Base-by-base conservation (phyloP, 2,329 filamentous ascomycete genomes). In the Ophiocordyceps sinensis region DNA sequence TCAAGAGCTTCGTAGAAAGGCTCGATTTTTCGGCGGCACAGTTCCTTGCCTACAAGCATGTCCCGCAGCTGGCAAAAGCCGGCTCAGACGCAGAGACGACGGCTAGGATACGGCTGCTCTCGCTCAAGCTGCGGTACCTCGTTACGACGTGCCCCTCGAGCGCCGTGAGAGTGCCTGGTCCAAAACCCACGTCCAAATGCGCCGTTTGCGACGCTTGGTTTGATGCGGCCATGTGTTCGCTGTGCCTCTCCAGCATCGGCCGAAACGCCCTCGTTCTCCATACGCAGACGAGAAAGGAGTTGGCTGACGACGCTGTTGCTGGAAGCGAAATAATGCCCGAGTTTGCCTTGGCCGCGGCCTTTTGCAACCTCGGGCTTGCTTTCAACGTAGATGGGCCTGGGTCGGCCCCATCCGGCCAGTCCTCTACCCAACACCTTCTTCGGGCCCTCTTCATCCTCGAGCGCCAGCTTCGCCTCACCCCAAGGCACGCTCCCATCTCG, bases 381-480 rank as follows among this genome's bases (percentile, higher is more conserved):
- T 57, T 53, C 19, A 47, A 43, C 13, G 23, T 12, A 3, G 17
- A 36, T 15, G 38, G 41, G 28, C 31, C 35, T 28, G 36, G 42
- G 31, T 37, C 41, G 37, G 14, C 30, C 15, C n/a, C 38, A 13
- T 40, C 47, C 28, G 26, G 37, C 1, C 48, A 53, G 8, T 17
- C 47, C 10, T 52, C 52, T 14, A 39, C 49, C 12, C 46, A 53
- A 4, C 50, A 57, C 10, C 58, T 75, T 15, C 52, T 76, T 0
- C 69, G 68, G 37, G 73, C 71, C 0, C 54, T 68, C 2, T 43
- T 67, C 1, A 52, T 76, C 5, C 60, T 77, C 1, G 70, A 75
- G 28, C 58, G 64, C 12, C 70, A 73, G 43, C 58, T 69, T 5
- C 53, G 53, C n/a, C 51, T 56, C 39, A 63, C 61, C 0, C 65